phyloP scores from a whole-genome alignment of 495 filamentous ascomycete genomes.

The Daldinia bambusicola region DNA sequence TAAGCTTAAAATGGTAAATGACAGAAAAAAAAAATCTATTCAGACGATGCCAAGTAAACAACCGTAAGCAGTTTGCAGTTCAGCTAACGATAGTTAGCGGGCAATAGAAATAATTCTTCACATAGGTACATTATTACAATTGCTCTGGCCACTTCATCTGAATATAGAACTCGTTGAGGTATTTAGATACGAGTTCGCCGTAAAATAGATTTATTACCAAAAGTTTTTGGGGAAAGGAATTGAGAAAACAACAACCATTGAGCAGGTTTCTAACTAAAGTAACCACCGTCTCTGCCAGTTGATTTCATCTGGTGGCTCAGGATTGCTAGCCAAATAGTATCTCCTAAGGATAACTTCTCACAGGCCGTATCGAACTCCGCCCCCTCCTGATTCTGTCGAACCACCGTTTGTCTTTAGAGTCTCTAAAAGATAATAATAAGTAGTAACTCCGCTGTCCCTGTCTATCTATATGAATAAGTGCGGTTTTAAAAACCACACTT shows the following conservation, averaged over 20 bases:
- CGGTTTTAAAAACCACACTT: background rate
- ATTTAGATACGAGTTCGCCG: too few relatives aligned
- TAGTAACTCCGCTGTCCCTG: background rate
- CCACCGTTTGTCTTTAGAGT: background rate
- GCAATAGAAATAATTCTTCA: background rate
- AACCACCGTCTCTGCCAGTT: background rate
- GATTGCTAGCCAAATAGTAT: background rate
- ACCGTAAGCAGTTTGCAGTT: background rate
- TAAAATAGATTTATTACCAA: too few relatives aligned
- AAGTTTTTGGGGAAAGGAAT: background rate
- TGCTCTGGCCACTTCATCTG: too few relatives aligned
- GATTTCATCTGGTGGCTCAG: background rate
- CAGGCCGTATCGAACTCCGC: background rate
- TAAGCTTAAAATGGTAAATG: slow-evolving; percentile 1
- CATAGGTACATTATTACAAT: background rate
- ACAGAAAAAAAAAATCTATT: background rate
- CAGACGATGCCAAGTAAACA: background rate
- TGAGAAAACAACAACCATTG: background rate
- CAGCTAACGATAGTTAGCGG: background rate
- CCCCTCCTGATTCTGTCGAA: background rate
- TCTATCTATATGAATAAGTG: background rate
- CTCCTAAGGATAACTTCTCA: background rate
- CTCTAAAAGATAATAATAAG: background rate
- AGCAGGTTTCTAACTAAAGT: background rate
- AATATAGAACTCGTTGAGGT: too few relatives aligned